Conservation (phyloP, 768 basidiomycete species). For the Hygrocybe punicea region DNA sequence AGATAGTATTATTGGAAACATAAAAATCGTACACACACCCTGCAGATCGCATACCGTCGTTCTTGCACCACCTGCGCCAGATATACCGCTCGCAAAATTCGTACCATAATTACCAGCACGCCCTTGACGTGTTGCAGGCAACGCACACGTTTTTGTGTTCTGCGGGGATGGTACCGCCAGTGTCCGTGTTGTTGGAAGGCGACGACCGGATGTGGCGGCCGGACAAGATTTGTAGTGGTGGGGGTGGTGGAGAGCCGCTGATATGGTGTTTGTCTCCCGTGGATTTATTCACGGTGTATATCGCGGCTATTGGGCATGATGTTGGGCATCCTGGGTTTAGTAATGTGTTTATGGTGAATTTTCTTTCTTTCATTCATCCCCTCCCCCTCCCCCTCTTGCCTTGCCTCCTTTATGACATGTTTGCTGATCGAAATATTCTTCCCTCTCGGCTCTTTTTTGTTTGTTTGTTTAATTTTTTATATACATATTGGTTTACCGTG, state of each 20-base stretch:
- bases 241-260: constrained; percentile 39
- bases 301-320: constrained; percentile 96
- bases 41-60: constrained; percentile 68
- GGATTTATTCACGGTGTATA: constrained; percentile 80
- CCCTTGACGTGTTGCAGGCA: constrained; percentile 93
- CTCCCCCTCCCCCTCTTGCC: too few species aligned
- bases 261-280: constrained; percentile 51
- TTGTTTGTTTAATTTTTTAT: too few species aligned
- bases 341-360: constrained; percentile 85
- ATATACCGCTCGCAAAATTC: constrained; percentile 89
- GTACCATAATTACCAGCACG: constrained; percentile 98
- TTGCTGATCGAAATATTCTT: too few species aligned
- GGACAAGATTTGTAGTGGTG: constrained; percentile 35
- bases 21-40: constrained; percentile 17
- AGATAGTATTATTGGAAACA: constrained; percentile 6
- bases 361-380: not conserved
- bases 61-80: constrained; percentile 84
- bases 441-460: too few species aligned
- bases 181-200: constrained; percentile 58
- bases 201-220: constrained; percentile 45
- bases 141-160: constrained; percentile 78
- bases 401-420: too few species aligned
- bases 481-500: too few species aligned
- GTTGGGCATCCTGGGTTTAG: constrained; percentile 95
- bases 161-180: constrained; percentile 77